Evolutionary conservation across 2,329 filamentous ascomycete genomes (phyloP).

Genomic region (Aspergillus candidus): DNA sequence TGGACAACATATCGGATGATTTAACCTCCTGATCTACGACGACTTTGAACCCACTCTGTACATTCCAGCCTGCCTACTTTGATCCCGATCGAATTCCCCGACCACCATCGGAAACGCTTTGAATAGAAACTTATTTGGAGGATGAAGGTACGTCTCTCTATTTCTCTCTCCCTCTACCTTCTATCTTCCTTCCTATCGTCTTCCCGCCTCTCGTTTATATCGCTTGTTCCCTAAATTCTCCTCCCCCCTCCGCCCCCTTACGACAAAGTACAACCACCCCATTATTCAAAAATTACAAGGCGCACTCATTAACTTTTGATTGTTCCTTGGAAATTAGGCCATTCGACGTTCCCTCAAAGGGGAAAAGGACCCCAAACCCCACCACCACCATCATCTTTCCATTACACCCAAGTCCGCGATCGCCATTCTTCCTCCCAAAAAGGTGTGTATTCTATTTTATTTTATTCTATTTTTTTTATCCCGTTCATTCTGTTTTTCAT

Average conservation of each 20-base stretch:
- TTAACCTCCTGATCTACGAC: no score
- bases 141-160: slow-evolving; percentile 1
- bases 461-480: slow-evolving; percentile 4
- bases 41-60: no score
- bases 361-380: slow-evolving; percentile 63
- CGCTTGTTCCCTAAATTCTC: slow-evolving; percentile 11
- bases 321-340: slow-evolving; percentile 47
- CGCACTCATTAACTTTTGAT: not conserved
- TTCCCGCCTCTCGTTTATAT: slow-evolving; percentile 14
- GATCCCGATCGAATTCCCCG: no score
- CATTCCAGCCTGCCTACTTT: no score
- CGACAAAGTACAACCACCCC: no score
- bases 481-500: slow-evolving; percentile 6
- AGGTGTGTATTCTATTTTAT: slow-evolving; percentile 52
- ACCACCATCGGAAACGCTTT: not conserved
- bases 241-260: not conserved
- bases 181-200: slow-evolving; percentile 1
- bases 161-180: slow-evolving; percentile 8
- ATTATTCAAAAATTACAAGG: not conserved
- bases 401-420: slow-evolving; percentile 80
- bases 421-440: slow-evolving; percentile 87
- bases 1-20: no score
- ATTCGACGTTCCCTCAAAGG: slow-evolving; percentile 85
- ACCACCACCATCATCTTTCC: slow-evolving; percentile 53
- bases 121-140: slow-evolving; percentile 1